Conservation (phyloP, 2,329 filamentous ascomycete species). For the Hansfordia pulvinata region DNA sequence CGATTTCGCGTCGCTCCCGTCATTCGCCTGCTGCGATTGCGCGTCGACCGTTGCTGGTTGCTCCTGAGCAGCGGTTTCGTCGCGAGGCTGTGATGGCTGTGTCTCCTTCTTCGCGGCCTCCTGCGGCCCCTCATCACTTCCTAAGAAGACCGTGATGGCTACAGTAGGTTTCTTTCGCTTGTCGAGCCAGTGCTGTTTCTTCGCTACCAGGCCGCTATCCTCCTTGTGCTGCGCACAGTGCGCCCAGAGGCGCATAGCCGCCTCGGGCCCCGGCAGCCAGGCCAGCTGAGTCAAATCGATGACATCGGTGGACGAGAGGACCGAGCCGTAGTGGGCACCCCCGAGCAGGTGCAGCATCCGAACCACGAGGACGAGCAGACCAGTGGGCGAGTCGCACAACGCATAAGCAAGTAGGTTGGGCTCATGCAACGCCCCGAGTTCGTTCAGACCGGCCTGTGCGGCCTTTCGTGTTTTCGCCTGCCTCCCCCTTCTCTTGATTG, state of each 20-base stretch:
- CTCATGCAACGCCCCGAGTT: slow-evolving; percentile 19
- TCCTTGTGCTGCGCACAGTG: slow-evolving; percentile 24
- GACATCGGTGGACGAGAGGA: slow-evolving; percentile 36
- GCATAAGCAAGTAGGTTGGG: slow-evolving; percentile 45
- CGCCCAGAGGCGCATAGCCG: slow-evolving; percentile 41
- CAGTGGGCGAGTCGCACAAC: slow-evolving; percentile 47
- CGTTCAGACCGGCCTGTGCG: slow-evolving; percentile 15
- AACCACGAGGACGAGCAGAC: slow-evolving; percentile 40
- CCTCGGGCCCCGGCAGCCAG: slow-evolving; percentile 55
- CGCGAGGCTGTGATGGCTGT: not conserved
- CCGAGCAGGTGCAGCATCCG: slow-evolving; percentile 28
- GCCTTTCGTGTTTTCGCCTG: no score
- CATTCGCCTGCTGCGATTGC: no score
- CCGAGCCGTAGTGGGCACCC: slow-evolving; percentile 21
- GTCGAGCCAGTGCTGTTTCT: slow-evolving; percentile 9
- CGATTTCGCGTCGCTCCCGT: no score
- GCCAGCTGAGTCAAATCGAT: slow-evolving; percentile 47
- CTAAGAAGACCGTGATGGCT: slow-evolving; percentile 33
- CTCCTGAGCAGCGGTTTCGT: no score
- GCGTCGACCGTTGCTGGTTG: no score
- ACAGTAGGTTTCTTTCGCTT: slow-evolving; percentile 25
- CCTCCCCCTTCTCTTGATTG: no score
- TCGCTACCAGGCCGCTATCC: no score
- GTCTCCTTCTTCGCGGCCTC: slow-evolving; percentile 2
- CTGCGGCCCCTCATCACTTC: slow-evolving; percentile 11